These are phyloP conservation scores for Cochlearia excelsa DNA, from an alignment of 345 rosid genomes.

Conservation along the genomic window DNA sequence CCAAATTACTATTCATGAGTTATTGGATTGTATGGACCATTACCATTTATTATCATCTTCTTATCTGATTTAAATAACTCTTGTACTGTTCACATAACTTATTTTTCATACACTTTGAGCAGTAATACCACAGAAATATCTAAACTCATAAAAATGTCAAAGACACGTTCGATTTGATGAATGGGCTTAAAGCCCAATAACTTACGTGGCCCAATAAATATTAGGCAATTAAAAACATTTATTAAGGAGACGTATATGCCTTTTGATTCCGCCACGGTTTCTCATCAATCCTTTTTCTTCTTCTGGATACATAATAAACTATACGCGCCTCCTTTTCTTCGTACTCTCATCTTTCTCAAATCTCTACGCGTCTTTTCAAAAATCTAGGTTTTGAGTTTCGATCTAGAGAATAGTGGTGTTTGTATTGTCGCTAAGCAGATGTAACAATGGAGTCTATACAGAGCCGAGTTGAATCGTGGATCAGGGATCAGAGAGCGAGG, in stretches of 20 bases:
- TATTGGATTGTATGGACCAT: constrained; percentile 26
- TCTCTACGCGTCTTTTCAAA: constrained; percentile 2
- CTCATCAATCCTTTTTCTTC: neutral
- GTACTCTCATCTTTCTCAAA: neutral
- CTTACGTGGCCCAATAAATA: too few species aligned
- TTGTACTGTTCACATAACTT: too few species aligned
- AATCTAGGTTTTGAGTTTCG: too few species aligned
- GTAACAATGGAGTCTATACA: constrained; percentile 46
- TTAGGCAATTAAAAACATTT: neutral
- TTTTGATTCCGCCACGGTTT: constrained; percentile 10
- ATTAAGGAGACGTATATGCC: constrained; percentile 27
- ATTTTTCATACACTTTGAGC: too few species aligned
- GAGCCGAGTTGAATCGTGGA: constrained; percentile 77
- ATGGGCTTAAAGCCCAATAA: too few species aligned
- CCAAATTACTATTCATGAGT: neutral
- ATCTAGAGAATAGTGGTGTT: too few species aligned
- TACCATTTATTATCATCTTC: neutral
- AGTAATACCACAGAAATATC: too few species aligned
- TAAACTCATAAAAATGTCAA: too few species aligned
- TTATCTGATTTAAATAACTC: neutral
- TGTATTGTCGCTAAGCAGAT: too few species aligned
- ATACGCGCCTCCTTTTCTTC: constrained; percentile 7
- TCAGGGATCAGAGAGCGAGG: constrained; percentile 79
- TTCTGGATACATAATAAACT: neutral
- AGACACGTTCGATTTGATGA: too few species aligned